Evolutionary conservation across 129 eudicot species (phyloP), one percentile per base, ranked within the genome.

Genomic region (Flaveria trinervia): DNA sequence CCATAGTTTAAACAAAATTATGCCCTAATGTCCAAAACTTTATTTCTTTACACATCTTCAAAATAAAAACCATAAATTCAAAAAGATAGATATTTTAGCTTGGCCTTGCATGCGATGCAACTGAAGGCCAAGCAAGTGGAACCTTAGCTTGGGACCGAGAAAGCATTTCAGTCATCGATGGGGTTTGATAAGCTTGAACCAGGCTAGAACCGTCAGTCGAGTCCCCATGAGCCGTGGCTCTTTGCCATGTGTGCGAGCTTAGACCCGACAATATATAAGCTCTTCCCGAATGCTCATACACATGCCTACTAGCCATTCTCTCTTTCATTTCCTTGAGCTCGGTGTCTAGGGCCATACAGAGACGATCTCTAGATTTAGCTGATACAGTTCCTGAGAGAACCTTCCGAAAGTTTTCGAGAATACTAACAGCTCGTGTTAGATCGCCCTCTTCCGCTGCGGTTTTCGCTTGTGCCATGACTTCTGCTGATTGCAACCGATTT

Each of bases 211-310:
- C 83, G 60, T 86, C 97, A 2, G 84, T 81, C 4, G 96, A 92
- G 81, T 92, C 96, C 17, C 97, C 97, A 50, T 91, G 83, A 48
- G 97, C 89, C 23, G 97, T 91, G 56, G 97, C 97, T 74, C 95
- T 78, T 77, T 91, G 97, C 97, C 95, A 88, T 4, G 97, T 88
- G 77, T 91, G 97, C 3, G 97, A 91, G 76, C 97, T 91, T 51
- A 91, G 75, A 16, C 97, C 97, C 17, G 97, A 91, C 45, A 91
- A 75, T 45, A 91, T 77, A 70, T 91, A 91, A 15, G 94, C 94
- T 54, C 97, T 65, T 25, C 97, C 97, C 0, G 97, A 91, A 33
- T 87, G 80, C 80, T 91, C 94, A 22, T 91, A 91, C 9, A 83
- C 87, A 15, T 85, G 92, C 43, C 95, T 77, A 78, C 87, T 91